Base-by-base conservation (phyloP, 768 basidiomycete genomes). In the Lactarius sp. region DNA sequence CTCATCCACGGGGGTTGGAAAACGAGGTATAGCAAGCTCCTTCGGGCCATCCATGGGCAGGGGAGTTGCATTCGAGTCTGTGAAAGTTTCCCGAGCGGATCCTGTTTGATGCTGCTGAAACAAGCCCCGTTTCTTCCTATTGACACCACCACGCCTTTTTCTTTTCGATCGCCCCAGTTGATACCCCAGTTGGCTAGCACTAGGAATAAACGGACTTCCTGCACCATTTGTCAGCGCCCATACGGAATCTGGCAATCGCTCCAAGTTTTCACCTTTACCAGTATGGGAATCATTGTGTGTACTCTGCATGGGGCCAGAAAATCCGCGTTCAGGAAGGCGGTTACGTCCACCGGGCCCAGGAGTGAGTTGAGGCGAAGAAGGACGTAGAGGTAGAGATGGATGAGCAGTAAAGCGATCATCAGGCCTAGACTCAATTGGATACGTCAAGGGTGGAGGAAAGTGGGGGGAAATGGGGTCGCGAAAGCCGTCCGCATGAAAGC, bases 371-470 rank as follows among this genome's bases (percentile, higher is more conserved):
- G 63, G 63, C 2, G 59, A 50, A 36, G 60, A 46, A n/a, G 66
- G 66, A 12, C 66, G 64, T 37, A 53, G 27, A 52, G 67, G 65
- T 51, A 66, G 61, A 41, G 65, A 68, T 31, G 67, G 65, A 46
- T 62, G 67, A 34, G 22, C 7, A 10, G 22, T 7, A 20, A 34
- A 31, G n/a, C 41, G 67, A 33, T 67, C 67, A 27, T 67, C 67
- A 49, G 37, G 37, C 22, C 46, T 42, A 34, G 36, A 33, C 27
- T 65, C 62, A 9, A 52, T 66, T 27, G 56, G 31, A 52, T 66
- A 56, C 16, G 22, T 12, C 42, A 41, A 22, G n/a, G 56, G 18
- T 18, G 64, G 57, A 10, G 34, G 20, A 44, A 44, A 56, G 4
- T 46, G 56, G 31, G 56, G 46, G 4, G 22, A 18, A 22, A 33